Evolutionary conservation across 176 grass and related monocot genomes (phyloP), one percentile per base, ranked within the genome.

Genomic region (Dendrocalamus sinicus): DNA sequence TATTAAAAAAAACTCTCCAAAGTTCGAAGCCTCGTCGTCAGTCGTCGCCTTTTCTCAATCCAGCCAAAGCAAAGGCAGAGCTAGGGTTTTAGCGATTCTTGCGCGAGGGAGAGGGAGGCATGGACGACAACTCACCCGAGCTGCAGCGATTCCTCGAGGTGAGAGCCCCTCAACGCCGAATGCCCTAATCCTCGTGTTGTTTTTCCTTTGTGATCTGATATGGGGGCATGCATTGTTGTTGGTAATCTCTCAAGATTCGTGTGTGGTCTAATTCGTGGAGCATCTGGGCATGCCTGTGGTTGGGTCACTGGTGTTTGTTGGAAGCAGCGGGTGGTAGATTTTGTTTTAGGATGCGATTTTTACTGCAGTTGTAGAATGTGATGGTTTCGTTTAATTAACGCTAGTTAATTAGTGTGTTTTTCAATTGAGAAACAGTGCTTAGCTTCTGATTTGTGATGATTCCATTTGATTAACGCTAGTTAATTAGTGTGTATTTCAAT

Each of bases 21-120:
- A 15, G 32, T 35, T 35, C 32, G 32, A 35, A 35, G 32, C 32
- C 32, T 35, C 32, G 32, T 35, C 32, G 32, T 35, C 32, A 35
- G 32, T 35, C 32, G 35, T 9, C 32, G 1, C 23, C 54, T n/a
- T 12, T 48, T 50, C 70, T 72, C 43, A 72, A 73, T 2, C 16
- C 16, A 19, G 19, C 8, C 45, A 0, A 35, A 35, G 32, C 32
- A n/a, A 8, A 4, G 37, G 32, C 75, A 13, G 9, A 44, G 39
- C 75, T 77, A 77, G 55, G 54, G 75, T 77, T 60, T 43, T 77
- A 44, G 47, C 54, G 20, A n/a, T 59, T 54, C 30, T 32, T 47
- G 17, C 72, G 20, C 53, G 11, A 17, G 52, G 15, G 19, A 4
- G 45, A 45, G 6, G 23, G 23, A 43, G 12, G 55, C 75, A 78